Evolutionary conservation across 768 basidiomycete species (phyloP).

Genomic region (Phylloporus sp.): DNA sequence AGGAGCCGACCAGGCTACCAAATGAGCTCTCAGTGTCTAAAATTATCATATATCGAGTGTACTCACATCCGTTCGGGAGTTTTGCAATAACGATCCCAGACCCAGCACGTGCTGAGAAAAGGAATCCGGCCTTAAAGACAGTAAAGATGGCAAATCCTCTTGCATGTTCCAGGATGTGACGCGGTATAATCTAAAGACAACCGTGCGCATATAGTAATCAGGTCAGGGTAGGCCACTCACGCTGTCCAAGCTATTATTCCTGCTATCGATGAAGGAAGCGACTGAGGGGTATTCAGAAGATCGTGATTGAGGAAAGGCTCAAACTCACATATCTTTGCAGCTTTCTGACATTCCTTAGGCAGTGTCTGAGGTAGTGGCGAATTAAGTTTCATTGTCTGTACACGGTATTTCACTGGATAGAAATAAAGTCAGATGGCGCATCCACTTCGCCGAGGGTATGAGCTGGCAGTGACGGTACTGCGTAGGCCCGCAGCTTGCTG

Average conservation of each 20-base stretch:
- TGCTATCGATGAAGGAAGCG: constrained; percentile 76
- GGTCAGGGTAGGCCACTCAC: constrained; percentile 31
- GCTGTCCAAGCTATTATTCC: constrained; percentile 83
- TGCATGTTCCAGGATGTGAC: constrained; percentile 51
- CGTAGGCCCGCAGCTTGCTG: constrained; percentile 21
- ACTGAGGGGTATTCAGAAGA: constrained; percentile 42
- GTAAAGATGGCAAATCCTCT: constrained; percentile 89
- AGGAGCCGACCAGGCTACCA: constrained; percentile 91
- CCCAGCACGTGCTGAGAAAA: constrained; percentile 75
- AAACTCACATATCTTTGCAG: constrained; percentile 76
- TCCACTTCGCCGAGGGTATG: background rate
- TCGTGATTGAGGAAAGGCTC: background rate
- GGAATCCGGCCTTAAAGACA: constrained; percentile 67
- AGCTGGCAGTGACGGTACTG: background rate
- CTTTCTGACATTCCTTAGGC: constrained; percentile 83
- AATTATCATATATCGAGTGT: background rate
- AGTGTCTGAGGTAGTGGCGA: constrained; percentile 52
- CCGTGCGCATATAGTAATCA: background rate
- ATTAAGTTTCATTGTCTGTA: constrained; percentile 42
- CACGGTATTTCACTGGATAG: background rate
- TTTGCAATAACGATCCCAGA: constrained; percentile 87
- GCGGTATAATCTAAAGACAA: constrained; percentile 47
- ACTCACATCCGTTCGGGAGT: constrained; percentile 76
- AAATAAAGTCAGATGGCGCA: background rate
- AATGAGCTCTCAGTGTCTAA: constrained; percentile 33